A percentile compares a stretch with the other conserved stretches of the same genome.
These are phyloP conservation scores for Aspergillus pseudotamarii DNA, from an alignment of 2,329 filamentous ascomycete species.

Conservation along the genomic window DNA sequence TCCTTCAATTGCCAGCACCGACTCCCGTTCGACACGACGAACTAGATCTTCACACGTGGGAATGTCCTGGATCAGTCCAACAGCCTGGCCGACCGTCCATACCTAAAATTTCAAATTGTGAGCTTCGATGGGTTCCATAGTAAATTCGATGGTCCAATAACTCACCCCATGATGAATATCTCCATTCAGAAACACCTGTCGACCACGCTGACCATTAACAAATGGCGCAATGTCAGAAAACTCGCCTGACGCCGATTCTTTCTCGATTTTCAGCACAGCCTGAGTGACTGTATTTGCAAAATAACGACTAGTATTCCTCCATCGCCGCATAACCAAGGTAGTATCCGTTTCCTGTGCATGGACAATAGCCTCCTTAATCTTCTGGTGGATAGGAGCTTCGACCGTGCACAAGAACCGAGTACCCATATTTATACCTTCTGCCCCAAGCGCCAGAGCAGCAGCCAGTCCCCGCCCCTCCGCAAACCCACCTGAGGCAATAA, in stretches of 20 bases:
- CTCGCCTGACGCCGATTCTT: conserved; percentile 78
- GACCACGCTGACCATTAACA: conserved; percentile 87
- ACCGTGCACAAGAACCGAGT: conserved; percentile 96
- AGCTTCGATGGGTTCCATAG: too few relatives aligned
- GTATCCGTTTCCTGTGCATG: conserved; percentile 88
- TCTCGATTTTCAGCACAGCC: conserved; percentile 80
- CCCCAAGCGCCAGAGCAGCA: conserved; percentile 84
- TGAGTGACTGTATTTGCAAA: conserved; percentile 88
- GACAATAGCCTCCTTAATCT: conserved; percentile 93
- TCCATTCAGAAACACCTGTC: conserved; percentile 91
- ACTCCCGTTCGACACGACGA: too few relatives aligned
- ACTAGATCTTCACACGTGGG: conserved; percentile 69
- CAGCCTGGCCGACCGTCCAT: conserved; percentile 96
- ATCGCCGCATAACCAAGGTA: conserved; percentile 80
- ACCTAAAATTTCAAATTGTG: conserved; percentile 56
- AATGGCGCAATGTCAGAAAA: conserved; percentile 85
- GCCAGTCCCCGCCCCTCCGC: conserved; percentile 92
- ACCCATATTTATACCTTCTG: conserved; percentile 97
- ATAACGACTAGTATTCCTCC: conserved; percentile 88
- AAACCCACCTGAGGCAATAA: conserved; percentile 95
- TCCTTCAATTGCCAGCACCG: too few relatives aligned
- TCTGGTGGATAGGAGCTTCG: conserved; percentile 87
- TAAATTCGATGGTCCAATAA: conserved; percentile 25
- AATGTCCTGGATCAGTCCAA: conserved; percentile 82
- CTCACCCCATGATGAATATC: conserved; percentile 86